Conservation (phyloP, 371 early-diverging fungal genomes). For the Mucor velutinosus region DNA sequence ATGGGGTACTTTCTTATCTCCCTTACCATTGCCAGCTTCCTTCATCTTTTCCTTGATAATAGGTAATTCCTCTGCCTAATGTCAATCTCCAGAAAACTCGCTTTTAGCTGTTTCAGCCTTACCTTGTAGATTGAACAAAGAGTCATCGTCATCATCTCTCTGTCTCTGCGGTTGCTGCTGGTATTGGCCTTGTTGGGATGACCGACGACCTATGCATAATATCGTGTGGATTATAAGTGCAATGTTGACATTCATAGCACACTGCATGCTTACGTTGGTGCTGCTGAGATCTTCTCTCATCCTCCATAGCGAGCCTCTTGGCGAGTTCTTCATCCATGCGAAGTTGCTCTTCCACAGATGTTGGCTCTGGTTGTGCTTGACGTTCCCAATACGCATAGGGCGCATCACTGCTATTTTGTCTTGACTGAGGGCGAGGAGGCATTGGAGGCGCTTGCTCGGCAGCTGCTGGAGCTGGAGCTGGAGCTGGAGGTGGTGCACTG, state of each 20-base stretch:
- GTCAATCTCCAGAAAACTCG: neutral
- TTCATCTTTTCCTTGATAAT: constrained; percentile 52
- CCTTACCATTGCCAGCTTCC: constrained; percentile 52
- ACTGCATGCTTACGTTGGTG: constrained; percentile 17
- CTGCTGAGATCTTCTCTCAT: constrained; percentile 24
- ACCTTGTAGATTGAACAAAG: constrained; percentile 49
- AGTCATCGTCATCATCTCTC: constrained; percentile 27
- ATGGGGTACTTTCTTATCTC: neutral
- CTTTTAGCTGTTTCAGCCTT: neutral
- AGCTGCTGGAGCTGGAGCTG: neutral
- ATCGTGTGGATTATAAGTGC: too few species aligned
- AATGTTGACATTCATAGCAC: neutral
- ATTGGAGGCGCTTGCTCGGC: constrained; percentile 29
- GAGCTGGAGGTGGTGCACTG: constrained; percentile 24
- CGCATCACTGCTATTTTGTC: constrained; percentile 1
- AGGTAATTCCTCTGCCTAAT: constrained; percentile 42
- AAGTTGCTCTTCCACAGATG: constrained; percentile 45
- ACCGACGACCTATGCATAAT: neutral
- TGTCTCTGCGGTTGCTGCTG: constrained; percentile 7
- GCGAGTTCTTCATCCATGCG: constrained; percentile 53
- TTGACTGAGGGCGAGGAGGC: constrained; percentile 34
- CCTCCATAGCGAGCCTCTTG: constrained; percentile 42
- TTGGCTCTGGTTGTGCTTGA: constrained; percentile 16
- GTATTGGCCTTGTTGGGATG: constrained; percentile 1
- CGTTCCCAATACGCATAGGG: constrained; percentile 26